phyloP scores from a whole-genome alignment of 23 red algal species.

The Pyropia yezoensis region DNA sequence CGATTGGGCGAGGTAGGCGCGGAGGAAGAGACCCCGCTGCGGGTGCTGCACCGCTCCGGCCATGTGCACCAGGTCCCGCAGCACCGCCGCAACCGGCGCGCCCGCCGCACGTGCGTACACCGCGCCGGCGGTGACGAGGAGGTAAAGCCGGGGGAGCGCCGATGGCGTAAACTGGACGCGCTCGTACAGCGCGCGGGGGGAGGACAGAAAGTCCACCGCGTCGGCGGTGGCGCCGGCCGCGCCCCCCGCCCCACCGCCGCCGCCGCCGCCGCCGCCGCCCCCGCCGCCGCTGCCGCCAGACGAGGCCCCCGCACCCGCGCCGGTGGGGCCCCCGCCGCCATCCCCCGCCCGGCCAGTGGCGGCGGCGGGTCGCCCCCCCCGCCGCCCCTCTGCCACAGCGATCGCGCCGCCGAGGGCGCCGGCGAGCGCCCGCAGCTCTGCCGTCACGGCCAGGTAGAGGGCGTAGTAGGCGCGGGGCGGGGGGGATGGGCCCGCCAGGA shows the following conservation, averaged over 20 bases:
- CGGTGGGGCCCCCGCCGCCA: no score
- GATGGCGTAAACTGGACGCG: conserved; percentile 62
- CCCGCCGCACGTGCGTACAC: conserved; percentile 57
- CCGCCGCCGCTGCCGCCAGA: no score
- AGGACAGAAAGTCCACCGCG: neutral
- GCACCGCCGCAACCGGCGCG: conserved; percentile 43
- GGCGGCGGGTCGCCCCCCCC: conserved; percentile 6
- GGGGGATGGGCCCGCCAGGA: conserved; percentile 26
- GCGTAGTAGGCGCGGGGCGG: conserved; percentile 75
- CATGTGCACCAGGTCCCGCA: conserved; percentile 92
- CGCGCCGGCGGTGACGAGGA: conserved; percentile 67
- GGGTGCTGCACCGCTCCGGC: conserved; percentile 83
- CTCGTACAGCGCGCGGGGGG: conserved; percentile 63
- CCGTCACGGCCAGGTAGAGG: conserved; percentile 71
- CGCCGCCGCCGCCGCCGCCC: neutral
- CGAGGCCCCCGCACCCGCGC: no score
- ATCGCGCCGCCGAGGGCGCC: conserved; percentile 18
- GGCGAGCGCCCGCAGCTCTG: conserved; percentile 41
- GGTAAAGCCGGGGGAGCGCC: conserved; percentile 70
- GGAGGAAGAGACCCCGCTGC: conserved; percentile 67
- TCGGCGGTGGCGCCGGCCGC: no score
- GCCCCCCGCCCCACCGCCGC: no score
- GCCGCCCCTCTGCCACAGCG: conserved; percentile 35
- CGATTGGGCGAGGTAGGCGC: conserved; percentile 64
- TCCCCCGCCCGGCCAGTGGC: no score